These are phyloP conservation scores for Heimioporus sp. DNA, from an alignment of 768 basidiomycete genomes.

Conservation along the genomic window DNA sequence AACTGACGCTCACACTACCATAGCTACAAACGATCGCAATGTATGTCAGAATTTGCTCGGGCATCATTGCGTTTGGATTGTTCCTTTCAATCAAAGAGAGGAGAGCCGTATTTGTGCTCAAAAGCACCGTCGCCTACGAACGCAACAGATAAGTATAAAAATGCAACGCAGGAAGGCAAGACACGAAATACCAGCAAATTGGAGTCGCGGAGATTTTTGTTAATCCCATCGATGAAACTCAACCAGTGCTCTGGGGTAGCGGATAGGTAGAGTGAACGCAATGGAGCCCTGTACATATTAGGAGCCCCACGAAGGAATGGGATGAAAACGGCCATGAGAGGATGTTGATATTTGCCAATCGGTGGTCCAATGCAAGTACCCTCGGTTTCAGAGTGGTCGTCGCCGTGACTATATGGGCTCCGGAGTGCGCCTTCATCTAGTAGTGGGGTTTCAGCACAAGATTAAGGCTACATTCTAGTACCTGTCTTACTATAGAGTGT, in stretches of 20 bases:
- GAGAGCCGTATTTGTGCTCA: slow-evolving; percentile 25
- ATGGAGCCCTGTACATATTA: slow-evolving; percentile 1
- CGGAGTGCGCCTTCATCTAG: slow-evolving; percentile 27
- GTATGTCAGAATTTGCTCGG: slow-evolving; percentile 26
- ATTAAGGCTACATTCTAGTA: neutral
- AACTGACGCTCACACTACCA: slow-evolving; percentile 29
- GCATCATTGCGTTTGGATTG: neutral
- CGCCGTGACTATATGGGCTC: slow-evolving; percentile 30
- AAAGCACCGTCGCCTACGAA: slow-evolving; percentile 27
- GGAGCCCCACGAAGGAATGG: slow-evolving; percentile 26
- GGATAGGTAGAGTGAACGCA: slow-evolving; percentile 7
- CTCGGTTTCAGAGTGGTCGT: slow-evolving; percentile 32
- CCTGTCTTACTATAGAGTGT: slow-evolving; percentile 25
- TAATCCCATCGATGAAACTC: slow-evolving; percentile 30
- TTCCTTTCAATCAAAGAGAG: slow-evolving; percentile 16
- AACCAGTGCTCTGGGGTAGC: slow-evolving; percentile 27
- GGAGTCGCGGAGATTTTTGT: slow-evolving; percentile 30
- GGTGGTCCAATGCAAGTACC: slow-evolving; percentile 1
- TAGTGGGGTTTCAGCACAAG: neutral
- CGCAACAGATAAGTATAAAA: neutral
- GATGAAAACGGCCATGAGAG: slow-evolving; percentile 16
- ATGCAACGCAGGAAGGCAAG: neutral
- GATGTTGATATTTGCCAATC: slow-evolving; percentile 18
- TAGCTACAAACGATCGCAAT: slow-evolving; percentile 28
- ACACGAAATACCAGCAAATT: slow-evolving; percentile 23